phyloP scores from a whole-genome alignment of 306 rosid species.

The Lotus japonicus region DNA sequence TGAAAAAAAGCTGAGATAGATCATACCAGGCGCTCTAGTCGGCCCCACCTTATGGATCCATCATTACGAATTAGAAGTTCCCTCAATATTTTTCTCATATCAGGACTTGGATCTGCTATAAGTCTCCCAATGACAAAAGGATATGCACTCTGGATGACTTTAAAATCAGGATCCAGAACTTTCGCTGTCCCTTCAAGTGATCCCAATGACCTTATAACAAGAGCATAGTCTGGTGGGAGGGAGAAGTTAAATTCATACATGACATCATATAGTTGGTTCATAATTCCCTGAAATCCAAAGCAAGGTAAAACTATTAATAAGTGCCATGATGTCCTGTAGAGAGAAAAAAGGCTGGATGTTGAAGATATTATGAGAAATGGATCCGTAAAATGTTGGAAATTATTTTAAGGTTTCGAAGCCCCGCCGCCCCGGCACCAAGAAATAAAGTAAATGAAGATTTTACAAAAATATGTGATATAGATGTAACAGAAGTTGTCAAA shows the following conservation, averaged over 20 bases:
- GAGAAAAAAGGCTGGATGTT: neutral
- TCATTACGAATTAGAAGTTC: constrained; percentile 75
- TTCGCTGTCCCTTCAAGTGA: constrained; percentile 98
- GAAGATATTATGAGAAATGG: neutral
- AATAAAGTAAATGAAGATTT: neutral
- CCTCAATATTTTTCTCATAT: constrained; percentile 94
- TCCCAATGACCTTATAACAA: constrained; percentile 90
- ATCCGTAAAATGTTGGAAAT: constrained; percentile 13
- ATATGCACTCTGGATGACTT: constrained; percentile 88
- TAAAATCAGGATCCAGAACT: constrained; percentile 82
- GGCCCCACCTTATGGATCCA: constrained; percentile 95
- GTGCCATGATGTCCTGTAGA: constrained; percentile 1
- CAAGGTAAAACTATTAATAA: constrained; percentile 9
- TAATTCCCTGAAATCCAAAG: constrained; percentile 76
- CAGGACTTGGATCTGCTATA: constrained; percentile 88
- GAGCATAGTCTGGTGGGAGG: constrained; percentile 97
- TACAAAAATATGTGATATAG: neutral
- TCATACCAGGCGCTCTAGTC: constrained; percentile 85
- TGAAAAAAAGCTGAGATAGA: constrained; percentile 9
- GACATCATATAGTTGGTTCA: constrained; percentile 72
- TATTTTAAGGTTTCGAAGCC: constrained; percentile 3
- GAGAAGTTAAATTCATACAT: constrained; percentile 89
- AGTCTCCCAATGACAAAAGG: constrained; percentile 94
- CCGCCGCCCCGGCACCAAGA: constrained; percentile 15
- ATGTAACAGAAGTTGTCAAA: neutral